A percentile compares a stretch with the other conserved stretches of the same genome.
These are phyloP conservation scores for Ogataea salicorniae DNA, from an alignment of 805 yeast genomes.

Conservation along the genomic window DNA sequence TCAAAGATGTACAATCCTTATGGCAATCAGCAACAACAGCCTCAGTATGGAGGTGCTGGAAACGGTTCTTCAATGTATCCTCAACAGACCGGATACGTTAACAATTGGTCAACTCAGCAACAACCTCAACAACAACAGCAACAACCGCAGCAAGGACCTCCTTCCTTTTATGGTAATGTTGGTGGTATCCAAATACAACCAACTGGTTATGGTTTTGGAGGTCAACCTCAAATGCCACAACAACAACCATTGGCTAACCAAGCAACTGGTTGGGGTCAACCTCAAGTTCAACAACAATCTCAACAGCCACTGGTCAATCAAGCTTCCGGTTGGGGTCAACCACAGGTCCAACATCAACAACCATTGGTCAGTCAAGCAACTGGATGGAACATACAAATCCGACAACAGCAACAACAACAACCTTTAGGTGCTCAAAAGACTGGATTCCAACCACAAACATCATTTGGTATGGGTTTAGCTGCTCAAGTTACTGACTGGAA, in stretches of 20 bases:
- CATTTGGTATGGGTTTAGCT: slow-evolving; percentile 11
- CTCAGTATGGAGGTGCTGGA: slow-evolving; percentile 16
- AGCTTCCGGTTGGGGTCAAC: slow-evolving; percentile 13
- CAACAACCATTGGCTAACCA: slow-evolving; percentile 5
- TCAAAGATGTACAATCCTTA: slow-evolving; percentile 20
- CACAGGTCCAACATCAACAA: slow-evolving; percentile 10
- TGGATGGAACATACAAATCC: slow-evolving; percentile 13
- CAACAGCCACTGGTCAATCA: slow-evolving; percentile 7
- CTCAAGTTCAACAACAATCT: slow-evolving; percentile 9
- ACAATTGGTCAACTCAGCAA: slow-evolving; percentile 17
- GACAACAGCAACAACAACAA: slow-evolving; percentile 14
- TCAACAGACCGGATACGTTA: slow-evolving; percentile 22
- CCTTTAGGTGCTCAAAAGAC: slow-evolving; percentile 21
- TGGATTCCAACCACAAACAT: slow-evolving; percentile 22
- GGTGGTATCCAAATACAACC: slow-evolving; percentile 29
- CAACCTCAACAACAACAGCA: slow-evolving; percentile 31
- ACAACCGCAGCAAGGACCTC: slow-evolving; percentile 26
- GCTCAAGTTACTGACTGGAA: slow-evolving; percentile 38
- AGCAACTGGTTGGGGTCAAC: slow-evolving; percentile 9
- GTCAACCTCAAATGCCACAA: slow-evolving; percentile 18
- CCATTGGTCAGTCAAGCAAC: slow-evolving; percentile 18
- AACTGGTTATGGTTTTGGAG: slow-evolving; percentile 35
- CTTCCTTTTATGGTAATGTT: slow-evolving; percentile 18
- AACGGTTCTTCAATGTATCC: slow-evolving; percentile 10
- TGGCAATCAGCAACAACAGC: slow-evolving; percentile 17